These are phyloP conservation scores for Bipolaris victoriae DNA, from an alignment of 2,329 filamentous ascomycete species.

Conservation along the genomic window DNA sequence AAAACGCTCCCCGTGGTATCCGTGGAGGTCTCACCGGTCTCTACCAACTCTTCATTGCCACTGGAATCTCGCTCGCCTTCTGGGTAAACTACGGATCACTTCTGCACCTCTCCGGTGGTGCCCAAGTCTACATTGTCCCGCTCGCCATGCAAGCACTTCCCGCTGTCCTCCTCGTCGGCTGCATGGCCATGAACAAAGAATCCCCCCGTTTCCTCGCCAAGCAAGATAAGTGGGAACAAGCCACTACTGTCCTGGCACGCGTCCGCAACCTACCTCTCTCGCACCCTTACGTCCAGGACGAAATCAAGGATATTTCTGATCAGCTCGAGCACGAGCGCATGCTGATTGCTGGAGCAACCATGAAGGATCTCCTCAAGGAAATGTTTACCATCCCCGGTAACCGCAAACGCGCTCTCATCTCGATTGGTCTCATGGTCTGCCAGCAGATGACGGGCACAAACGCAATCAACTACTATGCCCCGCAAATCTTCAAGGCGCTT, in stretches of 20 bases:
- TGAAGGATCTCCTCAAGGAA: constrained; percentile 50
- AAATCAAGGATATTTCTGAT: constrained; percentile 47
- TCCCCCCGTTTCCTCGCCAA: constrained; percentile 72
- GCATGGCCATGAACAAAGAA: constrained; percentile 69
- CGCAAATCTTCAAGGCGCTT: constrained; percentile 70
- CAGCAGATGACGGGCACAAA: constrained; percentile 72
- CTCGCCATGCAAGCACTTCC: constrained; percentile 70
- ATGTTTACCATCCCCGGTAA: constrained; percentile 58
- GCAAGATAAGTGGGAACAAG: constrained; percentile 71
- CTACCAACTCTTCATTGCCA: constrained; percentile 65
- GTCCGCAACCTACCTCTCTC: constrained; percentile 60
- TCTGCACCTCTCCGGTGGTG: constrained; percentile 54
- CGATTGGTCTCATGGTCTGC: constrained; percentile 68
- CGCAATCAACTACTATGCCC: constrained; percentile 67
- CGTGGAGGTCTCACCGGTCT: constrained; percentile 65
- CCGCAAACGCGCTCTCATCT: constrained; percentile 68
- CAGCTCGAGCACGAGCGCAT: constrained; percentile 61
- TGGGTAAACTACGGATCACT: constrained; percentile 62
- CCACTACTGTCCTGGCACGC: constrained; percentile 61
- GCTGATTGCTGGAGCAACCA: constrained; percentile 58
- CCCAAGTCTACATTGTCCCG: constrained; percentile 65
- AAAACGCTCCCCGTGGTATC: constrained; percentile 65
- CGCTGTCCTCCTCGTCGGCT: constrained; percentile 63
- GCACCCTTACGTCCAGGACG: constrained; percentile 47
- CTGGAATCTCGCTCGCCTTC: constrained; percentile 60